phyloP scores from a whole-genome alignment of 441 rosid species.

The Hura crepitans region DNA sequence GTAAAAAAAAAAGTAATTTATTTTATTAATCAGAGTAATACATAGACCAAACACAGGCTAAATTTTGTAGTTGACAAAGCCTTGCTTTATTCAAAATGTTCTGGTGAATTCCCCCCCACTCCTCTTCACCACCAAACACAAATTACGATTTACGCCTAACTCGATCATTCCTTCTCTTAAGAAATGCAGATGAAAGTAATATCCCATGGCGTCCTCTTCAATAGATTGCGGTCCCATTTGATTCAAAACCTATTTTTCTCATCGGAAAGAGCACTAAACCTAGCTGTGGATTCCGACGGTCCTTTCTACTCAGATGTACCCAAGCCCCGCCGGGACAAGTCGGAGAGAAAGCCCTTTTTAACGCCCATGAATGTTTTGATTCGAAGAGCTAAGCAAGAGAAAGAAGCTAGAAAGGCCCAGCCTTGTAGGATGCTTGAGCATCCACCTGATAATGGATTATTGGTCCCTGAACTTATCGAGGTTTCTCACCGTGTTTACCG shows the following conservation, averaged over 20 bases:
- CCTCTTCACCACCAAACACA: background rate
- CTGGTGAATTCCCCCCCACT: no score
- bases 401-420: conserved; percentile 49
- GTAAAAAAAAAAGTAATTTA: no score
- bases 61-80: no score
- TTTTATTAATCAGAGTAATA: no score
- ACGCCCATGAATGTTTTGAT: conserved; percentile 72
- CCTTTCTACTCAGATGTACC: conserved; percentile 61
- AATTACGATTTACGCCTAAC: no score
- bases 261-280: conserved; percentile 16
- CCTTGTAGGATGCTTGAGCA: conserved; percentile 66
- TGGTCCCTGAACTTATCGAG: conserved; percentile 60
- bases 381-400: conserved; percentile 60
- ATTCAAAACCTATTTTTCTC: conserved; percentile 31
- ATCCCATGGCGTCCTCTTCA: conserved; percentile 15
- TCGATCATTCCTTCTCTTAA: no score
- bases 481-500: conserved; percentile 58
- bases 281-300: conserved; percentile 25
- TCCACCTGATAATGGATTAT: conserved; percentile 72
- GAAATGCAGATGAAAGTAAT: conserved; percentile 40
- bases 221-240: conserved; percentile 16
- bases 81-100: no score
- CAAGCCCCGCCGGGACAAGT: conserved; percentile 57
- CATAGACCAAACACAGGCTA: no score
- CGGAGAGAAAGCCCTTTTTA: conserved; percentile 71